Conservation (phyloP, 2,329 filamentous ascomycete species). For the Claviceps sp. region DNA sequence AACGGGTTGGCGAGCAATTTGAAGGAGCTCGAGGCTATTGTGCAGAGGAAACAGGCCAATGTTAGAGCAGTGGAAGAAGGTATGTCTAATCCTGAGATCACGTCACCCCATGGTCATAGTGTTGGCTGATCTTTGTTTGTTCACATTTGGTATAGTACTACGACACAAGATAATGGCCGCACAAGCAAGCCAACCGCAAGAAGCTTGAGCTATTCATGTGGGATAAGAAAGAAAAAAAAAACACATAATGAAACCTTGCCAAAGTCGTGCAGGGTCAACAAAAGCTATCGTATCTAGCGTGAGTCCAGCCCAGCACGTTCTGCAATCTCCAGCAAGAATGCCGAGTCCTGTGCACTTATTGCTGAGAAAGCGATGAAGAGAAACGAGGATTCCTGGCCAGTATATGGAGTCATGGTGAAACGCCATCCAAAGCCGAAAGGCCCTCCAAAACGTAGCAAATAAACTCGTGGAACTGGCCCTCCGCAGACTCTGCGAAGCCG, state of each 20-base stretch:
- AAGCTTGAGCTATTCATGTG: background rate
- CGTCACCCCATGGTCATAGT: background rate
- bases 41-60: conserved; percentile 66
- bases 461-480: conserved; percentile 17
- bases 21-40: conserved; percentile 42
- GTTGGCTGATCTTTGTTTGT: background rate
- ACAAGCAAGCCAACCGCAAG: conserved; percentile 1
- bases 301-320: background rate
- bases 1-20: conserved; percentile 39
- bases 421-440: conserved; percentile 12
- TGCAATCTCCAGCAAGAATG: background rate
- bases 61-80: conserved; percentile 81
- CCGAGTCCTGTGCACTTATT: too few species aligned
- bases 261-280: background rate
- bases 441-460: conserved; percentile 18
- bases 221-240: background rate
- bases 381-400: too few species aligned
- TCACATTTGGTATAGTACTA: conserved; percentile 17
- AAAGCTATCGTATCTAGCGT: background rate
- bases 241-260: background rate
- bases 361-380: too few species aligned
- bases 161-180: conserved; percentile 17
- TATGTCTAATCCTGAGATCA: conserved; percentile 20
- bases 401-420: background rate
- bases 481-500: conserved; percentile 13